Conservation (phyloP, 768 basidiomycete species). For the Amanita subjunquillea region DNA sequence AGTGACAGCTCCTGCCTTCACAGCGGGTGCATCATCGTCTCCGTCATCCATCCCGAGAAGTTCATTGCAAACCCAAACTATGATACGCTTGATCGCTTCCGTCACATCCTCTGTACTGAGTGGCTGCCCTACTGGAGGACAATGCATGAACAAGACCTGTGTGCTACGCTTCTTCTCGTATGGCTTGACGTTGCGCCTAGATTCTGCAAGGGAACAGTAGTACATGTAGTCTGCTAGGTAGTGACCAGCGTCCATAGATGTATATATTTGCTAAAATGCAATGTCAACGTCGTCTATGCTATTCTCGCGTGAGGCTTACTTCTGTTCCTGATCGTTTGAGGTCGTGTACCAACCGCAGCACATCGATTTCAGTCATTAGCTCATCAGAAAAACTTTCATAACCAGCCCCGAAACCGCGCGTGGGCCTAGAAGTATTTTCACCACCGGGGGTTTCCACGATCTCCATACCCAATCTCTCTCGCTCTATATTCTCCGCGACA, state of each 20-base stretch:
- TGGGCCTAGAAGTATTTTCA: constrained; percentile 25
- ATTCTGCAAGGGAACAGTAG: constrained; percentile 67
- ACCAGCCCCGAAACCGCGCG: constrained; percentile 33
- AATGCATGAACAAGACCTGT: constrained; percentile 61
- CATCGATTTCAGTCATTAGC: constrained; percentile 49
- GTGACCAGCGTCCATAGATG: constrained; percentile 69
- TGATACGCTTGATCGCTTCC: constrained; percentile 48
- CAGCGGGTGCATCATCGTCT: constrained; percentile 12
- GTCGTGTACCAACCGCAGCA: constrained; percentile 44
- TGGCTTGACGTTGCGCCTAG: constrained; percentile 36
- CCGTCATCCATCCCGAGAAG: constrained; percentile 23
- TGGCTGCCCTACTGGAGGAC: constrained; percentile 58
- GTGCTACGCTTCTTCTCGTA: constrained; percentile 31
- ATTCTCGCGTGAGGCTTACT: constrained; percentile 20
- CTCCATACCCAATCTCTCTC: constrained; percentile 23
- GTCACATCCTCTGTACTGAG: constrained; percentile 57
- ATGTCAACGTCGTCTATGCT: constrained; percentile 1
- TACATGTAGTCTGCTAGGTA: constrained; percentile 72
- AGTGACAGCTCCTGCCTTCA: constrained; percentile 3
- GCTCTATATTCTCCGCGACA: constrained; percentile 16
- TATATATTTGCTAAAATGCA: constrained; percentile 45
- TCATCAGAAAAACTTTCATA: constrained; percentile 49
- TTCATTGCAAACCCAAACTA: constrained; percentile 48
- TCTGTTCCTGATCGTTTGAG: constrained; percentile 40
- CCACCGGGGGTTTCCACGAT: constrained; percentile 20